Base-by-base conservation (phyloP, 768 basidiomycete species). In the Tylopilus cervinicoccineus region DNA sequence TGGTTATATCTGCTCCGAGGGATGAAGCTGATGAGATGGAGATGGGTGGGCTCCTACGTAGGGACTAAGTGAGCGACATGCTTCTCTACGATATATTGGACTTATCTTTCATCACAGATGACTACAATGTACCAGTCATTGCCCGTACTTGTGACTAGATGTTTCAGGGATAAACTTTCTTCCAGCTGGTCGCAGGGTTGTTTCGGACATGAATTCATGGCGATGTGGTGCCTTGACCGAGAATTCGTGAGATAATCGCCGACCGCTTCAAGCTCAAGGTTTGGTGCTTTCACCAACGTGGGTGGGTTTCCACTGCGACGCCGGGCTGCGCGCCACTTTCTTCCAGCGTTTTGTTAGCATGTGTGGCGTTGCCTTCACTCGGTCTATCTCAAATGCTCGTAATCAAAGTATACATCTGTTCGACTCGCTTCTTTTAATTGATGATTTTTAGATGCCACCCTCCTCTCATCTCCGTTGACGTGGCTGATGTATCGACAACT, bases 31-130 rank as follows among this genome's bases (percentile, higher is more conserved):
- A 81, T 34, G 77, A 83, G 37, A 74, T 84, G 53, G 82, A 80
- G 58, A 70, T 78, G 71, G 73, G 72, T 28, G 73, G 58, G 43
- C 57, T 72, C 62, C 50, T 83, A 71, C 64, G 76, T 59, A 62
- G 84, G 77, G 66, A 78, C 78, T 78, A 79, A 80, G 66, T 72
- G 79, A 70, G 80, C 73, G 13, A 58, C 66, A 20, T 58, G 32
- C 29, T 50, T 54, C 45, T 50, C 24, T 55, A 47, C 26, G 39
- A 39, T 48, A 38, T 45, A 24, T 44, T 16, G 20, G 27, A 7
- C 37, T 62, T 26, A 51, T 42, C 41, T 31, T 43, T 45, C 27
- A 39, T 45, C 31, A 23, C 26, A 58, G 59, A 58, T 26, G 26
- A 51, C 34, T 51, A 53, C 55, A 58, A 51, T 65, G 62, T 63